Evolutionary conservation across 768 basidiomycete species (phyloP), one percentile per base, ranked within the genome.

Genomic region (Leccinum incarnatum): DNA sequence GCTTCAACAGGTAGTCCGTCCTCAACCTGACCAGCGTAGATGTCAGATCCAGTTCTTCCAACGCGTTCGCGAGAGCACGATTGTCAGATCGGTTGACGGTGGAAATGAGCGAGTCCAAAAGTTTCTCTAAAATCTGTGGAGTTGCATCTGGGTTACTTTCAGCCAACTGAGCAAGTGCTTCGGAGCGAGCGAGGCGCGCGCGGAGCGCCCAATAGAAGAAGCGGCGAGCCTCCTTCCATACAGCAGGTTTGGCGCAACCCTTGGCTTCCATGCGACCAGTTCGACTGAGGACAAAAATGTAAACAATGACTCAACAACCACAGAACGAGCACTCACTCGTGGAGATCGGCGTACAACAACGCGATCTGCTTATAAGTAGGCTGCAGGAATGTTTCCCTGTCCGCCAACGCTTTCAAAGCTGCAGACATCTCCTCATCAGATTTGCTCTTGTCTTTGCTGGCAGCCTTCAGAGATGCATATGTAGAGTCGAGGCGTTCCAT

Each of bases 241-340:
- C 83, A 29, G 85, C 80, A 19, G 92, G 81, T 61, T 88, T 89
- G 8, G 95, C 95, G 64, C 95, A 95, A 17, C 93, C 94, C 77
- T 98, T 98, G 27, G 95, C 95, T 75, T 97, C 93, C 95, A 97
- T 96, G 50, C 95, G 93, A 51, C 95, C 95, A 48, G 85, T 83
- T 51, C 95, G 93, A 75, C 95, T 96, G 68, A 57, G 58, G 56
- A 46, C n/a, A 61, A 42, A 40, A 29, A 40, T 56, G 34, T 62
- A 34, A 60, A 32, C 8, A 48, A 45, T 60, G 19, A 49, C 53
- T 12, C 27, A 27, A 51, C 32, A 56, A 46, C 55, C 32, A 6
- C 32, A n/a, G 40, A 56, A 34, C 46, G 45, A 56, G 29, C 12
- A 79, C 92, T 70, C 74, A 94, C 92, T 97, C 95, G 69, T 96